A percentile compares a stretch with the other conserved stretches of the same genome.
Evolutionary conservation across 768 basidiomycete species (phyloP).

Genomic region (Auriscalpium vulgare): DNA sequence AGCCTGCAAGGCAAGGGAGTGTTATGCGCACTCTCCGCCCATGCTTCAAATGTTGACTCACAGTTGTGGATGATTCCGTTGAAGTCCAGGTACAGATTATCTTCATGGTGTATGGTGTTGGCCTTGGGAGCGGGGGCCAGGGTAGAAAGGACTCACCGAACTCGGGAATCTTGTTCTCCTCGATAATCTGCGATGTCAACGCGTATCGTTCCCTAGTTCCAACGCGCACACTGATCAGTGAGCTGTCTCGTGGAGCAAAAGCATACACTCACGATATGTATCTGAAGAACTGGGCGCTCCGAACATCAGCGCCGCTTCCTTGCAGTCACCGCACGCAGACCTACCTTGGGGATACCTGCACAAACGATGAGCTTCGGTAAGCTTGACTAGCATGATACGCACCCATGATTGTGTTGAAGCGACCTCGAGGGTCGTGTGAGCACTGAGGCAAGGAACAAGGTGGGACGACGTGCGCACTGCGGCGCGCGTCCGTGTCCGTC

Average conservation of each 20-base stretch:
- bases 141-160: conserved; percentile 54
- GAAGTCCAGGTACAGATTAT: conserved; percentile 91
- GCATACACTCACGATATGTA: conserved; percentile 72
- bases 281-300: conserved; percentile 73
- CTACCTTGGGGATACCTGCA: conserved; percentile 38
- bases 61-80: conserved; percentile 91
- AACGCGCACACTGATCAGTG: conserved; percentile 1
- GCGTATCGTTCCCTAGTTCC: conserved; percentile 85
- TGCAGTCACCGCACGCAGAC: conserved; percentile 3
- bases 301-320: background rate
- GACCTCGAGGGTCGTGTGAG: background rate
- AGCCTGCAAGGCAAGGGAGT: conserved; percentile 43
- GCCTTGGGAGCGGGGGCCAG: no score
- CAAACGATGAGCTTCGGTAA: background rate
- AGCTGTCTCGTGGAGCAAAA: background rate
- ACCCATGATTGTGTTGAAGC: conserved; percentile 10
- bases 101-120: conserved; percentile 26
- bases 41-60: conserved; percentile 9
- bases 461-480: no score
- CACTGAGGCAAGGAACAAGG: no score
- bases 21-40: background rate
- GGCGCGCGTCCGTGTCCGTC: no score
- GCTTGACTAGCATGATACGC: background rate
- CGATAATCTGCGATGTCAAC: conserved; percentile 93
- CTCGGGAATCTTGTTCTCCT: conserved; percentile 98